Evolutionary conservation across 2,329 filamentous ascomycete species (phyloP), one percentile per base, ranked within the genome.

Genomic region (Diplodia seriata): DNA sequence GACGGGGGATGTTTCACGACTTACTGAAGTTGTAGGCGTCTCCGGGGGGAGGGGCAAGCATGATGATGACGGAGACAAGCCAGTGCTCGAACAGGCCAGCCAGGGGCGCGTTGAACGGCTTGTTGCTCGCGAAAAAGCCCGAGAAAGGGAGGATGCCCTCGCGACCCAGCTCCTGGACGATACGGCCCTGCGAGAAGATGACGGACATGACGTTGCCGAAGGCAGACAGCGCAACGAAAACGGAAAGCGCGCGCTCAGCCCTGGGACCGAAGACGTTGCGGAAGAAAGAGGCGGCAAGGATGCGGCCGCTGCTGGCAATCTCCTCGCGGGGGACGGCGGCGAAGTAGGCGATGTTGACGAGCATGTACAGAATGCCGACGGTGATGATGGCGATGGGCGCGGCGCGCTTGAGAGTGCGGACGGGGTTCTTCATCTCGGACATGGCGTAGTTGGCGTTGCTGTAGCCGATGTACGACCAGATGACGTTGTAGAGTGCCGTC

Each of bases 401-500:
- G n/a, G 89, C 88, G 57, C 87, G 84, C 76, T 87, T 89, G 68
- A 91, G 82, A 0, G 89, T 91, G 29, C 83, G 82, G 5, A 88
- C 84, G 0, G 89, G 89, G 76, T 90, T 86, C 74, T 84, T 87
- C 56, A 87, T 89, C 80, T 91, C 89, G 73, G 84, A 86, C 38
- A 89, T 77, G 15, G 85, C 87, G 73, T 90, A 89, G 79, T 90
- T 90, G 75, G 87, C 88, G 75, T 90, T 90, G 79, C 83, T 86
- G 81, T 89, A 90, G 29, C 89, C 89, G 71, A 89, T 85, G 73
- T 88, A 91, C 69, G 85, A 88, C 85, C 89, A 91, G 73, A 91
- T 89, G 70, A 91, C 88, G 72, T 90, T 91, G 81, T 90, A 91
- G 0, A 91, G 79, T 0, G 89, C 88, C 1, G 87, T 90, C n/a